Evolutionary conservation across 2,329 filamentous ascomycete genomes (phyloP), one percentile per base, ranked within the genome.

Genomic region (Zymoseptoria pseudotritici): DNA sequence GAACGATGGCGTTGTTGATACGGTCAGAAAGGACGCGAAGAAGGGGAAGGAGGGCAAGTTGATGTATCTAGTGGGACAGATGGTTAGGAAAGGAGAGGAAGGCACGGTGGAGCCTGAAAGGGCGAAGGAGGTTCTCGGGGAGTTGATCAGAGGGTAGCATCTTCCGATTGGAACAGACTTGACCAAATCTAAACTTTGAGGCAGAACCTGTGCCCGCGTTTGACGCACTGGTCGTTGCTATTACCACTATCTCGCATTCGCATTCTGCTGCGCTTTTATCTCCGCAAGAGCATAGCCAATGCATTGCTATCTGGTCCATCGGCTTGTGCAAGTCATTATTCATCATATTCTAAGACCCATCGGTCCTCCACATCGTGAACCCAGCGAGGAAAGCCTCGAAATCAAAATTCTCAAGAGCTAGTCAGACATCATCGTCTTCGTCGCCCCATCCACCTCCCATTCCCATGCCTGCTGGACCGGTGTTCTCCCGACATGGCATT

Each of bases 61-160:
- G 6, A 85, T 84, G 67, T 89, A 82, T 77, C 82, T 89, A 66
- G 81, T 89, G 13, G 86, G 86, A 10, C 83, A 87, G 71, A 87
- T 89, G 82, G 85, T 88, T 74, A 77, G 82, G 52, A 74, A 76
- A 61, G 83, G 83, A 26, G 78, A 80, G 26, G 82, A 84, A 61
- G 85, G 85, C 0, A 82, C 82, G 1, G 80, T 88, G 6, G 84
- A 88, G 71, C 82, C 86, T 4, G 77, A 78, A 59, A 79, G 79
- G 67, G 86, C 85, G 9, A 81, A 82, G 70, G 73, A 75, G 59
- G 76, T 83, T 10, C 70, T 88, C 36, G 76, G 13, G 36, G 36
- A n/a, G 17, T 46, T 46, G 36, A 46, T 46, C 13, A 46, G 17
- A 46, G 36, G 13, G 2, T 46, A 46, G 36, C 3, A n/a, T n/a